Conservation (phyloP, 2,329 filamentous ascomycete species). For the Fusarium xylarioides region DNA sequence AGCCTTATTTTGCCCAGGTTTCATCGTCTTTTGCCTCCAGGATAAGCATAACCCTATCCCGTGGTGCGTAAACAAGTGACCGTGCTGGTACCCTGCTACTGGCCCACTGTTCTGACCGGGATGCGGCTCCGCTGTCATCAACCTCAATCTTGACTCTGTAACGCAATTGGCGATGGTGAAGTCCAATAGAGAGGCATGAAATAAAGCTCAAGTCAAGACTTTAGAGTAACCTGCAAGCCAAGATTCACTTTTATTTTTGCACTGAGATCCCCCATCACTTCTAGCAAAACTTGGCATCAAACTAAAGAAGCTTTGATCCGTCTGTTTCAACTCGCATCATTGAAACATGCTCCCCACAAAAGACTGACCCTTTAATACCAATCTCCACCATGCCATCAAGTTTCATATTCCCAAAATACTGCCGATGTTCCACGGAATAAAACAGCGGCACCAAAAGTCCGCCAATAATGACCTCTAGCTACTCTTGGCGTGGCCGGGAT, state of each 20-base stretch:
- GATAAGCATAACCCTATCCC: conserved; percentile 6
- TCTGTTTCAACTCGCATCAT: background rate
- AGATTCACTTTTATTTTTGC: too few relatives aligned
- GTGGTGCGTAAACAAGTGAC: background rate
- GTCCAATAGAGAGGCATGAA: accelerated
- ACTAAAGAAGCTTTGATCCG: background rate
- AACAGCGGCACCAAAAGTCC: background rate
- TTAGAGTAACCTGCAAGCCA: too few relatives aligned
- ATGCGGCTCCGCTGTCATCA: background rate
- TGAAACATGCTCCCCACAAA: conserved; percentile 20
- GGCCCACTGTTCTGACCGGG: background rate
- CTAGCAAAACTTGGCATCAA: background rate
- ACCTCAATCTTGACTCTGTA: too few relatives aligned
- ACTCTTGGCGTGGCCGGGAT: background rate
- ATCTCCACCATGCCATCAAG: background rate
- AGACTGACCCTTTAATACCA: conserved; percentile 13
- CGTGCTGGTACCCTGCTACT: background rate
- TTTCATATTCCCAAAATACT: background rate
- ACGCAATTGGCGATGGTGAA: too few relatives aligned
- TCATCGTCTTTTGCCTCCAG: background rate
- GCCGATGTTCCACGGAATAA: conserved; percentile 17
- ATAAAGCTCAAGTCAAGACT: background rate
- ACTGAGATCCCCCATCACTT: too few relatives aligned
- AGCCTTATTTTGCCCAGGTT: background rate
- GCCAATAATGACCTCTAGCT: background rate